phyloP scores from a whole-genome alignment of 768 basidiomycete species.

The Termitomyces titanicus region DNA sequence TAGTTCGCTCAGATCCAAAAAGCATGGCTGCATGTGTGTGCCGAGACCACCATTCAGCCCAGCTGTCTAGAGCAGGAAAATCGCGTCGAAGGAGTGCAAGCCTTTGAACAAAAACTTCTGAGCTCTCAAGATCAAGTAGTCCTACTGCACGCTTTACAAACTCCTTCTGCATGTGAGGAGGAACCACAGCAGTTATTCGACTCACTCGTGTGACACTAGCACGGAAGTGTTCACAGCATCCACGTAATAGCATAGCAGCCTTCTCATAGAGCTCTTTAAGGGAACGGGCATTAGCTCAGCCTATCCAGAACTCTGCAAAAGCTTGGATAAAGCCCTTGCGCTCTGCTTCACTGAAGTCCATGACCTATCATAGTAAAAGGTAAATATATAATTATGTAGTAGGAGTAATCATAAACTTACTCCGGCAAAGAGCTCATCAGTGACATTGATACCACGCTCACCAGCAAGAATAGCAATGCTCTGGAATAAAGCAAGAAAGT shows the following conservation, averaged over 20 bases:
- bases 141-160: not conserved
- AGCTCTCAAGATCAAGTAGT: not conserved
- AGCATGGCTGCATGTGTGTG: slow-evolving; percentile 26
- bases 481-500: slow-evolving; percentile 27
- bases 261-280: slow-evolving; percentile 15
- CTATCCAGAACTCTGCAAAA: slow-evolving; percentile 14
- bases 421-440: no score
- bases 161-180: not conserved
- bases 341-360: no score
- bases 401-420: no score
- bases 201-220: slow-evolving; percentile 22
- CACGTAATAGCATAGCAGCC: slow-evolving; percentile 17
- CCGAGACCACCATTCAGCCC: slow-evolving; percentile 33
- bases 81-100: slow-evolving; percentile 12
- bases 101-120: slow-evolving; percentile 5
- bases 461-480: no score
- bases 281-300: slow-evolving; percentile 9
- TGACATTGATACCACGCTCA: no score
- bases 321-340: not conserved
- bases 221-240: slow-evolving; percentile 27
- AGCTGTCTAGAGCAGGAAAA: slow-evolving; percentile 18
- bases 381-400: no score
- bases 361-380: no score
- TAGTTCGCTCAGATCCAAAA: slow-evolving; percentile 20
- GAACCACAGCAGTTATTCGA: slow-evolving; percentile 20